Evolutionary conservation across 306 rosid species (phyloP).

Genomic region (Urtica urens): DNA sequence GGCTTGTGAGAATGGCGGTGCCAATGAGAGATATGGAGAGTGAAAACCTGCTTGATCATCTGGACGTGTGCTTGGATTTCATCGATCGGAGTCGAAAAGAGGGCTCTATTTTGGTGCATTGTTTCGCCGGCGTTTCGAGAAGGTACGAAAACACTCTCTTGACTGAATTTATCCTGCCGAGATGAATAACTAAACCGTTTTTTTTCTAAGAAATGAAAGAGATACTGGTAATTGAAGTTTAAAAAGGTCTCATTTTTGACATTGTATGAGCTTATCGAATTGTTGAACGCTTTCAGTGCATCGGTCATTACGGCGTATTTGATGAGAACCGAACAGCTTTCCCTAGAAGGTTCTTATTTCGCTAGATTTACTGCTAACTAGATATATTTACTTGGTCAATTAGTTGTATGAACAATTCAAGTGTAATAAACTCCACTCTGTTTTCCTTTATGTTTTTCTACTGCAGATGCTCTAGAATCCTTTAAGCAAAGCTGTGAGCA

Average conservation of each 20-base stretch:
- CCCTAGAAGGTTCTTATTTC: conserved; percentile 81
- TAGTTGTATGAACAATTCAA: too few species aligned
- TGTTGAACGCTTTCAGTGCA: too few species aligned
- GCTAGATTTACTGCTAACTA: too few species aligned
- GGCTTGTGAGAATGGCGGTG: conserved; percentile 77
- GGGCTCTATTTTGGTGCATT: conserved; percentile 83
- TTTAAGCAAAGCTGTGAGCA: conserved; percentile 56
- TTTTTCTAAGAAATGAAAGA: neutral
- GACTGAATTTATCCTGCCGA: neutral
- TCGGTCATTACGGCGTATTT: conserved; percentile 77
- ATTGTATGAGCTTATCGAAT: conserved; percentile 35
- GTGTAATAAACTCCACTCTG: conserved; percentile 4
- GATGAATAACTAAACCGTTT: neutral
- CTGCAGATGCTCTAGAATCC: conserved; percentile 78
- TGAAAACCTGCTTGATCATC: conserved; percentile 65
- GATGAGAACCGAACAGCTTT: conserved; percentile 72
- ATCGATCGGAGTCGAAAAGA: conserved; percentile 61
- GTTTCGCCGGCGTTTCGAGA: conserved; percentile 98
- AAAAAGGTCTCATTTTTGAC: conserved; percentile 14
- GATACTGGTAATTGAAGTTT: conserved; percentile 1
- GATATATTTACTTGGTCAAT: too few species aligned
- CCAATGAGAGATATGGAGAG: conserved; percentile 74
- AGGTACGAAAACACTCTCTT: conserved; percentile 32
- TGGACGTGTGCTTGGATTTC: conserved; percentile 74
- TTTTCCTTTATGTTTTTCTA: conserved; percentile 2